Evolutionary conservation across 1,284 basidiomycete genomes (phyloP).

Genomic region (Psilocybe mexicana): DNA sequence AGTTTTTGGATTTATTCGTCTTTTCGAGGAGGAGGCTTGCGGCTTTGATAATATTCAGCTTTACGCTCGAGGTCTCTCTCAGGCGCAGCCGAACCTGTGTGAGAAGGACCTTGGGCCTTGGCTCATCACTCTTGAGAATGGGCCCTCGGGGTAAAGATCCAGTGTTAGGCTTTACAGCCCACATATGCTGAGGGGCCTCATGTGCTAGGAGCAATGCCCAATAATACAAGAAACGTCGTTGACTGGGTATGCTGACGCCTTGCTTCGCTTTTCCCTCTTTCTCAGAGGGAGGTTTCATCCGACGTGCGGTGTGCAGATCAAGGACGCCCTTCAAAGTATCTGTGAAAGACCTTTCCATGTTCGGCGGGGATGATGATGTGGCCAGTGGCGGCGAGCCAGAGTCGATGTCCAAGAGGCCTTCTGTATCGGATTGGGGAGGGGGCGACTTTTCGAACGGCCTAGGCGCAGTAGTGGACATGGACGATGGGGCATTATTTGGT

Average conservation of each 20-base stretch:
- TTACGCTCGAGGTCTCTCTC: constrained; percentile 52
- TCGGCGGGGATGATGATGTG: constrained; percentile 2
- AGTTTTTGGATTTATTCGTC: constrained; percentile 21
- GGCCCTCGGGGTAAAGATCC: neutral
- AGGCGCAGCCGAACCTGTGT: constrained; percentile 58
- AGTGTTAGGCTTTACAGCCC: constrained; percentile 26
- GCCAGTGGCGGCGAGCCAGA: constrained; percentile 7
- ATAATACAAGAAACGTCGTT: constrained; percentile 71
- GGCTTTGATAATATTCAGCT: constrained; percentile 52
- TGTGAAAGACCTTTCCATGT: constrained; percentile 31
- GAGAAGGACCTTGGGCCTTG: constrained; percentile 44
- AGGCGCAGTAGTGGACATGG: neutral
- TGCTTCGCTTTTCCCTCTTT: constrained; percentile 48
- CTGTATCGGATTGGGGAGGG: constrained; percentile 16
- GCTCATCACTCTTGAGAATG: constrained; percentile 7
- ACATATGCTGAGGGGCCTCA: constrained; percentile 52
- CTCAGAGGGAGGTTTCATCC: constrained; percentile 59
- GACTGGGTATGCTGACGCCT: constrained; percentile 77
- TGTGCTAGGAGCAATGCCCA: constrained; percentile 67
- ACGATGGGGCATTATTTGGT: neutral
- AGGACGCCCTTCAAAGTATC: constrained; percentile 60
- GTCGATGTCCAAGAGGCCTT: constrained; percentile 20
- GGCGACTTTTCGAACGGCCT: neutral
- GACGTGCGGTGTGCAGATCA: constrained; percentile 64
- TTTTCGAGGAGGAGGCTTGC: constrained; percentile 54